phyloP scores from a whole-genome alignment of 164 flowering plant genomes.

The Vitis rotundifolia region DNA sequence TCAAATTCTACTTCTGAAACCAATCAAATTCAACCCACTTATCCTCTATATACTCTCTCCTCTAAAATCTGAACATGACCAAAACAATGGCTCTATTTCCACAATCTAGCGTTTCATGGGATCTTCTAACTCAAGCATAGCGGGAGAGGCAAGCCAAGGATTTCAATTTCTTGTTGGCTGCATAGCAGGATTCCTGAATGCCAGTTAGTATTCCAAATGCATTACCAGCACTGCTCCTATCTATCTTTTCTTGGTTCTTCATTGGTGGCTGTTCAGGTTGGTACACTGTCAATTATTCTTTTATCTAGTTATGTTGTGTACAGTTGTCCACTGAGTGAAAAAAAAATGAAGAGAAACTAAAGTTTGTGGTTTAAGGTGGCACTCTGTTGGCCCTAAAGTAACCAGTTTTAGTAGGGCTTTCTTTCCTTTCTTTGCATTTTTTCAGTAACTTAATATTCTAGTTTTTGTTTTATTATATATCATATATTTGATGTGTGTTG shows the following conservation, averaged over 20 bases:
- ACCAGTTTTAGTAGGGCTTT: too few relatives aligned
- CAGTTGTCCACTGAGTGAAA: neutral
- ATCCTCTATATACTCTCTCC: too few relatives aligned
- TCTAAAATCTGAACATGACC: too few relatives aligned
- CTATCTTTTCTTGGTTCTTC: slow-evolving; percentile 62
- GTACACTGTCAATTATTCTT: neutral
- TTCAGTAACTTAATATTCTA: too few relatives aligned
- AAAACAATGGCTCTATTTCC: too few relatives aligned
- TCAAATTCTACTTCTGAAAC: too few relatives aligned
- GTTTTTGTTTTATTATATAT: too few relatives aligned
- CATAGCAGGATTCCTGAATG: slow-evolving; percentile 62
- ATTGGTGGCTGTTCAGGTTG: slow-evolving; percentile 65
- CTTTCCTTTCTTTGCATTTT: neutral
- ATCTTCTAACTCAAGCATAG: slow-evolving; percentile 31
- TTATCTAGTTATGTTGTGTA: neutral
- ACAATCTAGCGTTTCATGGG: slow-evolving; percentile 25
- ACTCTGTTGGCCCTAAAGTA: too few relatives aligned
- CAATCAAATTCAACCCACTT: too few relatives aligned
- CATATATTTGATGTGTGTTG: neutral
- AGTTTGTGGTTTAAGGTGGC: too few relatives aligned
- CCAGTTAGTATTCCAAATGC: slow-evolving; percentile 37
- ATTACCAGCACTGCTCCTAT: slow-evolving; percentile 46
- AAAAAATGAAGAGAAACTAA: too few relatives aligned
- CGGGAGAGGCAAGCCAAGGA: slow-evolving; percentile 58
- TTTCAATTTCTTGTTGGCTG: slow-evolving; percentile 72